Evolutionary conservation across 495 filamentous ascomycete species (phyloP).

Genomic region (Daldinia vernicosa): DNA sequence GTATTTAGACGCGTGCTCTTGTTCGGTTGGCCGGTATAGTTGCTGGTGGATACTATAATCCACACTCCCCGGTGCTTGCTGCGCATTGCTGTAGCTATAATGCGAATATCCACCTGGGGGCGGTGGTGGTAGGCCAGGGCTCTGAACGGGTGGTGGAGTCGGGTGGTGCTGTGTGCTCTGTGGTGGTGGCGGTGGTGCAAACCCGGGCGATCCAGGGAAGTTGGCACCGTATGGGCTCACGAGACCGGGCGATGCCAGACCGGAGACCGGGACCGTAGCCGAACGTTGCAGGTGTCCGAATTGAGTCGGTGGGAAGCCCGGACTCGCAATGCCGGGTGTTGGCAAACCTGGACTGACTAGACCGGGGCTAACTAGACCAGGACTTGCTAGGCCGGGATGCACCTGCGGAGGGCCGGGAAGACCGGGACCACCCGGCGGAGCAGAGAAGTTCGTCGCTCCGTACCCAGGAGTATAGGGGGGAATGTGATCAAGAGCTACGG

Average conservation of each 20-base stretch:
- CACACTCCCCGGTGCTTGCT: constrained; percentile 42
- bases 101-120: constrained; percentile 64
- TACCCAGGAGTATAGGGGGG: constrained; percentile 59
- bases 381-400: constrained; percentile 35
- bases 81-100: constrained; percentile 59
- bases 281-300: constrained; percentile 52
- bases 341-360: constrained; percentile 53
- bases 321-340: constrained; percentile 50
- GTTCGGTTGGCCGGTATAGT: constrained; percentile 78
- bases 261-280: constrained; percentile 52
- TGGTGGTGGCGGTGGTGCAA: constrained; percentile 43
- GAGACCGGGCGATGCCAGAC: constrained; percentile 43
- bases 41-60: constrained; percentile 80
- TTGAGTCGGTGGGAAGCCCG: constrained; percentile 50
- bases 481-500: constrained; percentile 70
- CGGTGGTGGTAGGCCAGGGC: constrained; percentile 44
- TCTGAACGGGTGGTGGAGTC: constrained; percentile 40
- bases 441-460: constrained; percentile 41
- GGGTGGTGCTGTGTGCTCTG: constrained; percentile 42
- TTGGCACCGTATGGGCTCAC: constrained; percentile 51
- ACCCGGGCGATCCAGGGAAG: constrained; percentile 52
- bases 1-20: constrained; percentile 58
- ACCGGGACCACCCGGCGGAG: constrained; percentile 49
- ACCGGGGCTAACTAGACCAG: constrained; percentile 50
- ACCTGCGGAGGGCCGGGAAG: constrained; percentile 52